These are phyloP conservation scores for Ogataea nonfermentans DNA, from an alignment of 805 yeast genomes.

Conservation along the genomic window DNA sequence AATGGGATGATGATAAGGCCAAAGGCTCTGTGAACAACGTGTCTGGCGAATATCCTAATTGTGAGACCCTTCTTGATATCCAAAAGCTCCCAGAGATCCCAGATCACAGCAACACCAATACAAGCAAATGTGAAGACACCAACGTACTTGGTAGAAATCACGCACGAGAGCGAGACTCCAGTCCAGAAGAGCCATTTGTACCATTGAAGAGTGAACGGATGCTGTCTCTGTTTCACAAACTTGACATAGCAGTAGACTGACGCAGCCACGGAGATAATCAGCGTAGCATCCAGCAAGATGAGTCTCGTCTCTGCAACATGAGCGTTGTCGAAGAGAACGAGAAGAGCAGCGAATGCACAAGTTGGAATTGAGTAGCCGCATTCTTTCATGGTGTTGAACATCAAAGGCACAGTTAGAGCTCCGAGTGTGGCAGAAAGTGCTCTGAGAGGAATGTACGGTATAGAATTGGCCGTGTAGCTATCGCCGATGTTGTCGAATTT, in stretches of 20 bases:
- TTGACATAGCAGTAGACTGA: slow-evolving; percentile 76
- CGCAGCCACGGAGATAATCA: slow-evolving; percentile 77
- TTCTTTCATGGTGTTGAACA: slow-evolving; percentile 84
- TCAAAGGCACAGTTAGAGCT: slow-evolving; percentile 73
- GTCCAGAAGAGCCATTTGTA: slow-evolving; percentile 83
- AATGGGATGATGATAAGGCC: slow-evolving; percentile 79
- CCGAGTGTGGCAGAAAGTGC: slow-evolving; percentile 79
- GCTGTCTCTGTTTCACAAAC: slow-evolving; percentile 66
- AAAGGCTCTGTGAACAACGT: slow-evolving; percentile 70
- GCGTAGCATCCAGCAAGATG: slow-evolving; percentile 87
- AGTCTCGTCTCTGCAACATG: slow-evolving; percentile 88
- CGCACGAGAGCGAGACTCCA: slow-evolving; percentile 85
- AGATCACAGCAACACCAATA: slow-evolving; percentile 80
- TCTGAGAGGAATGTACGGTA: slow-evolving; percentile 84
- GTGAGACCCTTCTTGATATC: slow-evolving; percentile 69
- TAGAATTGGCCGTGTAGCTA: slow-evolving; percentile 70
- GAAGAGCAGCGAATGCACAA: slow-evolving; percentile 67
- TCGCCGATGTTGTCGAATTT: slow-evolving; percentile 90
- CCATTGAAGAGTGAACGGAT: slow-evolving; percentile 74
- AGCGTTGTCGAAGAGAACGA: slow-evolving; percentile 86
- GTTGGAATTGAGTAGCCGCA: slow-evolving; percentile 77
- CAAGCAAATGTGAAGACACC: slow-evolving; percentile 90
- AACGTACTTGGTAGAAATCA: slow-evolving; percentile 92
- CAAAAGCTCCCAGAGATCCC: slow-evolving; percentile 85
- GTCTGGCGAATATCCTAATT: slow-evolving; percentile 55